Evolutionary conservation across 352 stramenopile genomes (phyloP), one percentile per base, ranked within the genome.

Genomic region (Globisporangium barbulae): DNA sequence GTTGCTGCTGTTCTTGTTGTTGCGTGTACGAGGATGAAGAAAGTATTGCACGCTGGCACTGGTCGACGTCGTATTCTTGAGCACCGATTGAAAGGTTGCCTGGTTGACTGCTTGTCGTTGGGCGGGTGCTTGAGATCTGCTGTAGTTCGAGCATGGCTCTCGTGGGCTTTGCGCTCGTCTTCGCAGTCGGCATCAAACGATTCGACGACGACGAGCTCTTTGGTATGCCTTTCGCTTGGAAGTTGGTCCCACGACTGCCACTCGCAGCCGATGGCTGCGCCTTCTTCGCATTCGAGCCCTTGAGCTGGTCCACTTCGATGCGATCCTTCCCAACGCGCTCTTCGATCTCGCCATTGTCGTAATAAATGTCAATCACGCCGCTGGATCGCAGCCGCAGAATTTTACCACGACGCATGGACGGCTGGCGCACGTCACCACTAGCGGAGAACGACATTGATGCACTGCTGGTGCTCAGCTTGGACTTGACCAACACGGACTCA

Each of bases 341-440:
- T 48, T 88, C 79, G 25, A 85, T 52, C 33, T 77, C 69, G 1
- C 75, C 76, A 39, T 82, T 83, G 42, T 79, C 75, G 54, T 83
- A 85, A 57, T 76, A 80, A 30, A 85, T 74, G 50, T 88, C 78
- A 15, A 85, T 74, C 22, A 70, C 48, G 10, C 76, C 79, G 57
- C 65, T 84, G 49, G 76, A 73, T 35, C 71, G 72, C 57, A 88
- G 61, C 17, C 76, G 72, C 50, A 84, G 70, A 5, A 88, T 68
- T 41, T 76, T 75, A 0, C 74, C 76, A 25, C 68, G 63, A 17
- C 70, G 69, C 9, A 67, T 56, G 61, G 67, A 39, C n/a, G 22
- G 42, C 41, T 59, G 49, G 21, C 54, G 47, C 45, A 17, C 22
- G 21, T 70, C 67, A n/a, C 19, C 12, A 28, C 37, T 33, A 9